Evolutionary conservation across 495 filamentous ascomycete genomes (phyloP), one percentile per base, ranked within the genome.

Genomic region (Penicillium mononematosum): DNA sequence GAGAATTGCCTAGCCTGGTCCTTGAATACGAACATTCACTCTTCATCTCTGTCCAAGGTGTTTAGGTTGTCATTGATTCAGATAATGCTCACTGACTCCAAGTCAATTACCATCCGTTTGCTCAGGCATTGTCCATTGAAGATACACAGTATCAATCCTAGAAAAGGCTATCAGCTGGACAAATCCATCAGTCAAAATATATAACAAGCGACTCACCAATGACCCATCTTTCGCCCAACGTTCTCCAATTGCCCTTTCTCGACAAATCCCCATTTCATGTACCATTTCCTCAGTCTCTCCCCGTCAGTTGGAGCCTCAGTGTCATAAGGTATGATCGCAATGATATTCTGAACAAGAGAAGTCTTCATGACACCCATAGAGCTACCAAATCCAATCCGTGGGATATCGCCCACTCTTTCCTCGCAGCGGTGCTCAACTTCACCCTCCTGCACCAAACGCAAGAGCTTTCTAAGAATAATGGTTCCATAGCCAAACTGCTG

Each of bases 261-360:
- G 17, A 58, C 54, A 51, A 75, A 72, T 1, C 69, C 65, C n/a
- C 54, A 48, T 17, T 57, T 43, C 11, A 48, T 9, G 41, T 67
- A 71, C 64, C 70, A 73, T 8, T 19, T 53, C 19, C 59, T 55
- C 24, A 71, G 22, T 3, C 38, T 55, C 4, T 71, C 68, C 0
- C 68, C 68, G 2, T 53, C 51, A 11, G 61, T 51, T 31, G 47
- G 56, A 4, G 52, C 59, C 2, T 70, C 57, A 9, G 68, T 61
- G 55, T 70, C 64, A 31, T 73, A 59, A 0, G 72, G 57, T 53
- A 72, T 63, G 8, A 63, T 48, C 0, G 69, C 69, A 45, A 75
- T 42, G 10, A 73, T 47, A 50, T 70, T 70, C 20, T 53, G 36
- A 6, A 74, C 61, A 0, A 11, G 54, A 31, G 50, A 45, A 6